phyloP scores from a whole-genome alignment of 768 basidiomycete genomes.

The Tulasnella sp. region DNA sequence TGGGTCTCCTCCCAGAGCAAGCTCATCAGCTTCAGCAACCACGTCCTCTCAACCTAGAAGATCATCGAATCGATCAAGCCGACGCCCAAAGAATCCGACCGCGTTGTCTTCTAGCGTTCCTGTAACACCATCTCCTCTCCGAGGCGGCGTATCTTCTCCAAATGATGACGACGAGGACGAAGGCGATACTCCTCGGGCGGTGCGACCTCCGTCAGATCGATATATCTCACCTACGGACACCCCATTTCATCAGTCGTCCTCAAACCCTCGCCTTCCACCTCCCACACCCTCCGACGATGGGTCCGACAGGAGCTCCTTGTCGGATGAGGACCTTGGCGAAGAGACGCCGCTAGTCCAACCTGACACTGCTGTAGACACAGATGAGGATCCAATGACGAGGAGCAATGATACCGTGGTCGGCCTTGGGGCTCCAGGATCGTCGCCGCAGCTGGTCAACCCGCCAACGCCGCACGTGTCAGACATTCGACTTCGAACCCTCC shows the following conservation, averaged over 20 bases:
- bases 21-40: conserved; percentile 36
- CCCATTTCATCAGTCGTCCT: conserved; percentile 39
- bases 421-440: conserved; percentile 25
- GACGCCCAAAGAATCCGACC: conserved; percentile 37
- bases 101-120: conserved; percentile 26
- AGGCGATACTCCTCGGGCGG: conserved; percentile 29
- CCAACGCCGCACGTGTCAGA: conserved; percentile 78
- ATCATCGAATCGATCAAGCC: conserved; percentile 51
- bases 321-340: not conserved
- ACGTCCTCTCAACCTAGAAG: conserved; percentile 30
- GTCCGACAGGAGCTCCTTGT: not conserved
- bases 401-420: no score
- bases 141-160: conserved; percentile 33
- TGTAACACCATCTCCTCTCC: conserved; percentile 55
- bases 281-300: conserved; percentile 27
- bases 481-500: conserved; percentile 61
- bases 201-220: conserved; percentile 42
- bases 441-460: conserved; percentile 63
- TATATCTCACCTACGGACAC: conserved; percentile 56
- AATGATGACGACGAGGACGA: not conserved
- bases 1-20: conserved; percentile 10
- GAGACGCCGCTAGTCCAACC: not conserved
- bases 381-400: not conserved
- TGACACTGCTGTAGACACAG: conserved; percentile 2
- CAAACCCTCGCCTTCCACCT: conserved; percentile 24